Evolutionary conservation across 2,329 filamentous ascomycete species (phyloP).

Genomic region (Botrytis hyacinthi): DNA sequence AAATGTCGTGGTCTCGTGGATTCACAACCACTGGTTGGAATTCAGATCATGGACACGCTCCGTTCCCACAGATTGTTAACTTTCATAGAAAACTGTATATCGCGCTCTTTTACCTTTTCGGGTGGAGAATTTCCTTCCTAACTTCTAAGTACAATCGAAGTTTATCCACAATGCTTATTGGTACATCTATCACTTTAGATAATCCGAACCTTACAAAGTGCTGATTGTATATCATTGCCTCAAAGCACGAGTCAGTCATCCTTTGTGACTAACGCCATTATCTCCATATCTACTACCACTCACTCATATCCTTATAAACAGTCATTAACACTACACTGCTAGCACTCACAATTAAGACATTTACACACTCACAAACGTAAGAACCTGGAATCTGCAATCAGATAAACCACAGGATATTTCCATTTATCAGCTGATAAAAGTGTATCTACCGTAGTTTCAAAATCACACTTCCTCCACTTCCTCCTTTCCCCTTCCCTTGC

Average conservation of each 20-base stretch:
- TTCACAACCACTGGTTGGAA: too few relatives aligned
- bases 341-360: neutral
- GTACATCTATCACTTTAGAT: fast-evolving
- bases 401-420: neutral
- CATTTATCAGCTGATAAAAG: neutral
- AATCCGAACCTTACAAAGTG: neutral
- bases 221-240: neutral
- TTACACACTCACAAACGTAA: neutral
- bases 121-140: neutral
- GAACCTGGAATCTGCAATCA: neutral
- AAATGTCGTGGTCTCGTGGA: neutral
- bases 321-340: neutral
- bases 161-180: too few relatives aligned
- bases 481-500: neutral
- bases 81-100: neutral
- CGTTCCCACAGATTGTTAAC: too few relatives aligned
- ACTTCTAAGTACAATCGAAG: fast-evolving
- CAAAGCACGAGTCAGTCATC: neutral
- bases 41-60: too few relatives aligned
- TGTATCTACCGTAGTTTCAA: neutral
- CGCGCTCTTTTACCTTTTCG: neutral
- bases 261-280: neutral
- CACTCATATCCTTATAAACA: neutral
- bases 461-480: neutral
- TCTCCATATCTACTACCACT: neutral